These are phyloP conservation scores for Gamsiella multidivaricata DNA, from an alignment of 192 early-diverging fungal species.

Conservation along the genomic window DNA sequence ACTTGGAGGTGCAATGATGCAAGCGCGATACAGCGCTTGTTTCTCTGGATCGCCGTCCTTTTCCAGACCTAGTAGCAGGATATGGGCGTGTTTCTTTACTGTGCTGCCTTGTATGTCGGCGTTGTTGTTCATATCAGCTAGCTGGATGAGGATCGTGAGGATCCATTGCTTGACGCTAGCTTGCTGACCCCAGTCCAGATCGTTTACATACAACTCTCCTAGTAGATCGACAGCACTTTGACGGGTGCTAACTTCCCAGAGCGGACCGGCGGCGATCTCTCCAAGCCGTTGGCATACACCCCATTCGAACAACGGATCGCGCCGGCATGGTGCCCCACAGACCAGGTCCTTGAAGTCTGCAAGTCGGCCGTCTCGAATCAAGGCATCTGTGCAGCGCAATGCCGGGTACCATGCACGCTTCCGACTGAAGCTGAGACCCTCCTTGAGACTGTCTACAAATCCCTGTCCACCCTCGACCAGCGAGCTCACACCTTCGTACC, in stretches of 20 bases:
- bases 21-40: no score
- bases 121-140: no score
- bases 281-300: constrained; percentile 11
- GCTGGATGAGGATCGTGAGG: background rate
- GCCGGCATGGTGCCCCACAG: background rate
- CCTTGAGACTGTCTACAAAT: background rate
- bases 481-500: background rate
- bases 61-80: background rate
- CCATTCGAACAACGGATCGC: background rate
- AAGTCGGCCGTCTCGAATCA: constrained; percentile 15
- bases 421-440: background rate
- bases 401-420: constrained; percentile 19
- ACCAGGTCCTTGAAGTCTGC: background rate
- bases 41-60: no score
- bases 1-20: background rate
- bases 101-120: background rate
- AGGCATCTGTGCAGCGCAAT: background rate
- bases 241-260: constrained; percentile 4
- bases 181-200: background rate
- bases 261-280: constrained; percentile 6
- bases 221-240: constrained; percentile 4
- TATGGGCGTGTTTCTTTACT: background rate
- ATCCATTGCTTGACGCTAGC: constrained; percentile 2
- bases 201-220: background rate
- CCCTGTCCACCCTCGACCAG: constrained; percentile 5